Percentiles rank a stretch among this genome's conserved stretches.
Conservation (phyloP, 805 yeast genomes). For the Candida nanaspora region DNA sequence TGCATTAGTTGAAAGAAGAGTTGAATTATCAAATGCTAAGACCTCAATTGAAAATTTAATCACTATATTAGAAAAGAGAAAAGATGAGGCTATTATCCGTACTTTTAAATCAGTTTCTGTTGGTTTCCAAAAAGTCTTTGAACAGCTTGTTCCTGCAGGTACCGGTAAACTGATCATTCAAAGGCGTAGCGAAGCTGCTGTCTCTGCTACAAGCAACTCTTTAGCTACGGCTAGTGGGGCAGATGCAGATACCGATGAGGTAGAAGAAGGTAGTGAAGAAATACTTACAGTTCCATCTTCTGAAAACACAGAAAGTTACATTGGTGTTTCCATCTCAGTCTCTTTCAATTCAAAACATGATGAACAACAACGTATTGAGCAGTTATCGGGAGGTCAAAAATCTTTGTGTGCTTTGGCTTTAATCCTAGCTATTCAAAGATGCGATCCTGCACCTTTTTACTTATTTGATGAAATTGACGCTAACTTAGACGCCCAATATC, state of each 20-base stretch:
- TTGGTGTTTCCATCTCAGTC: conserved; percentile 80
- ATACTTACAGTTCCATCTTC: conserved; percentile 10
- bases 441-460: conserved; percentile 97
- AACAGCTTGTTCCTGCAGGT: conserved; percentile 77
- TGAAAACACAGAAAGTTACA: conserved; percentile 44
- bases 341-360: conserved; percentile 82
- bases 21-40: conserved; percentile 64
- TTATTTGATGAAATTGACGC: conserved; percentile 96
- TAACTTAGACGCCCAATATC: conserved; percentile 84
- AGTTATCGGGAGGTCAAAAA: conserved; percentile 94
- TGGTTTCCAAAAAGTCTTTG: conserved; percentile 70
- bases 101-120: conserved; percentile 73
- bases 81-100: conserved; percentile 71
- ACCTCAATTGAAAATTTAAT: conserved; percentile 69
- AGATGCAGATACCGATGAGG: conserved; percentile 17
- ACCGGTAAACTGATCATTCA: conserved; percentile 67
- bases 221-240: too few relatives aligned
- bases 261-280: conserved; percentile 12
- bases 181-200: conserved; percentile 20
- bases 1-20: conserved; percentile 55
- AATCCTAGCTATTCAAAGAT: conserved; percentile 86
- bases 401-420: conserved; percentile 94
- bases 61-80: conserved; percentile 61
- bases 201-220: not conserved
- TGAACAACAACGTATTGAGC: conserved; percentile 84